phyloP scores from a whole-genome alignment of 176 grass and related monocot species.

The Bonia amplexicaulis region DNA sequence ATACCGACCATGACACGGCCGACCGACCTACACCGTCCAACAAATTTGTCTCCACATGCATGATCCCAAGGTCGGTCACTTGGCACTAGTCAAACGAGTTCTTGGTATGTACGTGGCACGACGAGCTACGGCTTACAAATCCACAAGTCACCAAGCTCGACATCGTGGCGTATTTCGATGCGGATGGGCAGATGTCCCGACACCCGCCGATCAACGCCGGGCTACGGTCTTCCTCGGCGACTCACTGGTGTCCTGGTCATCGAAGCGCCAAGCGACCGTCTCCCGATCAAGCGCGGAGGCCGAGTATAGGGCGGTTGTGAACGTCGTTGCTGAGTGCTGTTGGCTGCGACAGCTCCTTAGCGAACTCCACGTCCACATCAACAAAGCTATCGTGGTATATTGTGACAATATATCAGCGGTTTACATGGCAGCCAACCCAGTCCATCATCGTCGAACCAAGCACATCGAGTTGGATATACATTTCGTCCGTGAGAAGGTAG shows the following conservation, averaged over 20 bases:
- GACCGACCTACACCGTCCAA: accelerated
- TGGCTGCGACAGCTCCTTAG: neutral
- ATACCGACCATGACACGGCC: no score
- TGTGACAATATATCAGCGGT: neutral
- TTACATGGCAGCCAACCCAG: neutral
- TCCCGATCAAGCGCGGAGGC: neutral
- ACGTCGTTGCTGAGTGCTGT: neutral
- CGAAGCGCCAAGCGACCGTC: neutral
- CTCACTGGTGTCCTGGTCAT: neutral
- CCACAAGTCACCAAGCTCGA: no score
- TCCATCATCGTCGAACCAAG: neutral
- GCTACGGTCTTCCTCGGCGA: neutral
- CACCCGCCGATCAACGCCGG: no score
- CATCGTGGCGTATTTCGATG: neutral
- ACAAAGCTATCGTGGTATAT: neutral
- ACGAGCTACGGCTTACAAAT: neutral
- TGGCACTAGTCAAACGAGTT: neutral
- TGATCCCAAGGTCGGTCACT: accelerated
- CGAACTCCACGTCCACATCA: accelerated
- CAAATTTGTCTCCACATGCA: neutral
- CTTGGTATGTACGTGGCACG: neutral
- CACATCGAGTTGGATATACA: neutral
- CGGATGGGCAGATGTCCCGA: neutral
- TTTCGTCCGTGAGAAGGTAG: neutral
- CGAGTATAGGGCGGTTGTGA: neutral